Evolutionary conservation across 768 basidiomycete genomes (phyloP).

Genomic region (Podaxis mareebaensis): DNA sequence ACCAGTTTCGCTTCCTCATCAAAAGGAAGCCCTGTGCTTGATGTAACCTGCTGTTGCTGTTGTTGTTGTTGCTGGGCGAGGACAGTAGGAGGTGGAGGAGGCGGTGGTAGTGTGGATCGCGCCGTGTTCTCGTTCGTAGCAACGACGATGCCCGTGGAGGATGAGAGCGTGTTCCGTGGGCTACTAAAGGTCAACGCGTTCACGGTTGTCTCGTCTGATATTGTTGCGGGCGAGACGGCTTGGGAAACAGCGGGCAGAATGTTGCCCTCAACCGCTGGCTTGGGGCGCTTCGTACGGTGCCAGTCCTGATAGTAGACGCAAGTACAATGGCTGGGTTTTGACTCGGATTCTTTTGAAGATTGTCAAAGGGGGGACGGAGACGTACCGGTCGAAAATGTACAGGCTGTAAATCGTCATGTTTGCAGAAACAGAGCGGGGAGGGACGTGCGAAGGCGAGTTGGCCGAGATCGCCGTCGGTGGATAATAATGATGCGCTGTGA

Average conservation of each 20-base stretch:
- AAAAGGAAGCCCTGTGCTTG: conserved; percentile 73
- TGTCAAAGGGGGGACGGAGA: conserved; percentile 6
- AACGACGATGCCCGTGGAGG: conserved; percentile 67
- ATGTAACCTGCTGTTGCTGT: conserved; percentile 27
- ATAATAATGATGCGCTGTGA: neutral
- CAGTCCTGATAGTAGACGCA: conserved; percentile 97
- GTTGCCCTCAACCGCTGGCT: conserved; percentile 69
- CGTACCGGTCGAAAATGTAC: conserved; percentile 90
- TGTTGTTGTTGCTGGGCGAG: conserved; percentile 35
- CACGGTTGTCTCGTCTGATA: conserved; percentile 32
- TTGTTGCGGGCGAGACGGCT: conserved; percentile 42
- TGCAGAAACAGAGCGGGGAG: neutral
- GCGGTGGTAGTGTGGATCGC: conserved; percentile 35
- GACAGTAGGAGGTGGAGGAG: conserved; percentile 35
- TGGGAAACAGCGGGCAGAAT: conserved; percentile 82
- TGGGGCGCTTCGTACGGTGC: conserved; percentile 77
- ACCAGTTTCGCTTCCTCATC: conserved; percentile 98
- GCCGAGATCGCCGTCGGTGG: neutral
- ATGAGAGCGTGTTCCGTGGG: conserved; percentile 67
- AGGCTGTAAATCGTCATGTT: conserved; percentile 88
- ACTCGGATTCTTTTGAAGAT: conserved; percentile 1
- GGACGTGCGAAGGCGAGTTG: conserved; percentile 6
- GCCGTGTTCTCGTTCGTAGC: conserved; percentile 49
- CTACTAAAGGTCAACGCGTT: conserved; percentile 45
- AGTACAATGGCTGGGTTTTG: conserved; percentile 70